Conservation (phyloP, 192 early-diverging fungal genomes). For the Funneliformis mosseae region DNA sequence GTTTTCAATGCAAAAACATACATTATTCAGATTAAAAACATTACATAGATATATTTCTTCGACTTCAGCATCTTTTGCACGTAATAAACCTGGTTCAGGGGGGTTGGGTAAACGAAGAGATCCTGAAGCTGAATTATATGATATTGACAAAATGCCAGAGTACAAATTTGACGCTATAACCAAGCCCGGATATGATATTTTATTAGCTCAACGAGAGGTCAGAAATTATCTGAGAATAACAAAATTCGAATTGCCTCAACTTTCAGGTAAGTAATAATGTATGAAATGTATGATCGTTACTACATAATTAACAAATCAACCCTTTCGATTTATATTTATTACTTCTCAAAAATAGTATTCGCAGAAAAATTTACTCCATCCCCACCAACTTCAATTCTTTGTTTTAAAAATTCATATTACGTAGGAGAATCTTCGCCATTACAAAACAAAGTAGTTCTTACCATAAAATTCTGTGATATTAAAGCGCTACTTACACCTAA, state of each 20-base stretch:
- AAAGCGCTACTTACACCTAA: conserved; percentile 40
- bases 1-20: background rate
- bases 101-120: background rate
- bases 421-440: conserved; percentile 55
- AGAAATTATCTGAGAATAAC: conserved; percentile 60
- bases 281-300: background rate
- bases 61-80: background rate
- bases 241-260: conserved; percentile 61
- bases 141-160: conserved; percentile 52
- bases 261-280: conserved; percentile 47
- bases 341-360: conserved; percentile 41
- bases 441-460: conserved; percentile 56
- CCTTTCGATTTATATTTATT: background rate
- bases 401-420: conserved; percentile 54
- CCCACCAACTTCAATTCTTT: conserved; percentile 46
- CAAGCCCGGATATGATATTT: conserved; percentile 52
- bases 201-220: conserved; percentile 54
- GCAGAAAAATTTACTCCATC: conserved; percentile 59
- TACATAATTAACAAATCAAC: background rate
- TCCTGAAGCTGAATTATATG: conserved; percentile 17
- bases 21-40: background rate
- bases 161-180: conserved; percentile 60
- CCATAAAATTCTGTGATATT: conserved; percentile 50
- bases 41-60: background rate
- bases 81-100: too few relatives aligned